Conservation (phyloP, 2,329 filamentous ascomycete species). For the Fusarium avenaceum region DNA sequence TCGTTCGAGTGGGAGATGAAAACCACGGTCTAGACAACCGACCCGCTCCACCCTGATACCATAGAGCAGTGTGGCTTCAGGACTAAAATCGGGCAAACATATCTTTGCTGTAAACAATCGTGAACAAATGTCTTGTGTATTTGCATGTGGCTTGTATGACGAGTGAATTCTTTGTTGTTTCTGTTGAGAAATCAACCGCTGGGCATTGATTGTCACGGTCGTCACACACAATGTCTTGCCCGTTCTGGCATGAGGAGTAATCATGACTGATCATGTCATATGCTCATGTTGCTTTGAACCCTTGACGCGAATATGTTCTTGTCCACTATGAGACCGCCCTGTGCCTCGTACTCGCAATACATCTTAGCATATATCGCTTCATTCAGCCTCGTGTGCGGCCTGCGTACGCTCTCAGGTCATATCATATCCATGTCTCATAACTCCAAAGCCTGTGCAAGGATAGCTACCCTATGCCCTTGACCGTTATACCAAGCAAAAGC, state of each 20-base stretch:
- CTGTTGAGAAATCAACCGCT: not conserved
- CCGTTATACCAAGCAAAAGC: conserved; percentile 31
- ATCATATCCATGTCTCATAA: conserved; percentile 6
- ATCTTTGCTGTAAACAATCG: not conserved
- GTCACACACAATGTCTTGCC: conserved; percentile 26
- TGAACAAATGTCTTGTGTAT: conserved; percentile 20
- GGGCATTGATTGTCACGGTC: not conserved
- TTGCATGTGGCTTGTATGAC: conserved; percentile 15
- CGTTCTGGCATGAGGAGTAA: not conserved
- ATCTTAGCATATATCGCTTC: not conserved
- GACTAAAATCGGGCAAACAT: conserved; percentile 73
- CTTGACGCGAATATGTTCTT: not conserved
- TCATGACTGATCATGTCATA: conserved; percentile 5
- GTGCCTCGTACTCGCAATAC: conserved; percentile 1
- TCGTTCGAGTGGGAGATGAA: conserved; percentile 74
- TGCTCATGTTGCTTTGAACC: conserved; percentile 10
- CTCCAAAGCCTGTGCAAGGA: conserved; percentile 23
- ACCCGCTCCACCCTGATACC: conserved; percentile 75
- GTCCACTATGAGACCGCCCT: conserved; percentile 7
- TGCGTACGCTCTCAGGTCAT: conserved; percentile 9
- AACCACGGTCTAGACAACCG: conserved; percentile 75
- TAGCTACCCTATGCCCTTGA: conserved; percentile 9
- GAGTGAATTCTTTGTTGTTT: conserved; percentile 3
- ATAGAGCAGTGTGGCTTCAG: conserved; percentile 69
- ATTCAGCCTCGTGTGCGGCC: conserved; percentile 22